phyloP scores from a whole-genome alignment of 2,329 filamentous ascomycete genomes.

The Pyrenophora tritici-repentis region DNA sequence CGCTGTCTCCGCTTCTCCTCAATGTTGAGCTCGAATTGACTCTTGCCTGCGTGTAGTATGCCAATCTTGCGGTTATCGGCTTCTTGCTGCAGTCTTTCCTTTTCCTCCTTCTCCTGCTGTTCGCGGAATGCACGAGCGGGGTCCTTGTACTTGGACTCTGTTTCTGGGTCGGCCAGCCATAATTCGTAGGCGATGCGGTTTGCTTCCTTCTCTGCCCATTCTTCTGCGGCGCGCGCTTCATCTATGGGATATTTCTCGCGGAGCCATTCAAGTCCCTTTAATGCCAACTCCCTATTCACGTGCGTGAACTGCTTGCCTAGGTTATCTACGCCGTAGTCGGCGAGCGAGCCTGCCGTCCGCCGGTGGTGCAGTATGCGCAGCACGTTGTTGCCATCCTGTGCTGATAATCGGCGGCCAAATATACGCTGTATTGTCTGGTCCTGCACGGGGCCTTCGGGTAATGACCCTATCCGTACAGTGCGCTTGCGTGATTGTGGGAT shows the following conservation, averaged over 20 bases:
- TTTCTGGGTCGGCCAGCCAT: conserved; percentile 45
- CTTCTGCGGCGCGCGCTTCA: conserved; percentile 47
- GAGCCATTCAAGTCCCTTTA: conserved; percentile 44
- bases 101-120: conserved; percentile 40
- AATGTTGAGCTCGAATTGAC: conserved; percentile 43
- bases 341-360: conserved; percentile 46
- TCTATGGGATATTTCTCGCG: conserved; percentile 46
- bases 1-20: conserved; percentile 39
- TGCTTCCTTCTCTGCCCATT: conserved; percentile 48
- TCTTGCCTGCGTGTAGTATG: conserved; percentile 41
- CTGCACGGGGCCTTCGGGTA: conserved; percentile 37
- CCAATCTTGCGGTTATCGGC: conserved; percentile 38
- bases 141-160: conserved; percentile 47
- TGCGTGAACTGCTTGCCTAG: conserved; percentile 36
- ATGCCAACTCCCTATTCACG: conserved; percentile 32
- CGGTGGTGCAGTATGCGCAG: conserved; percentile 48
- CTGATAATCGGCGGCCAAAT: conserved; percentile 38
- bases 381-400: conserved; percentile 42
- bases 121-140: conserved; percentile 42
- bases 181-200: conserved; percentile 47
- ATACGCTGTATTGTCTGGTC: conserved; percentile 33
- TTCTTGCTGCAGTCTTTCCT: conserved; percentile 28
- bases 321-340: conserved; percentile 47
- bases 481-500: conserved; percentile 33
- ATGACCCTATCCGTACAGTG: conserved; percentile 39